Evolutionary conservation across 2,329 filamentous ascomycete species (phyloP).

Genomic region (Nothophoma quercina): DNA sequence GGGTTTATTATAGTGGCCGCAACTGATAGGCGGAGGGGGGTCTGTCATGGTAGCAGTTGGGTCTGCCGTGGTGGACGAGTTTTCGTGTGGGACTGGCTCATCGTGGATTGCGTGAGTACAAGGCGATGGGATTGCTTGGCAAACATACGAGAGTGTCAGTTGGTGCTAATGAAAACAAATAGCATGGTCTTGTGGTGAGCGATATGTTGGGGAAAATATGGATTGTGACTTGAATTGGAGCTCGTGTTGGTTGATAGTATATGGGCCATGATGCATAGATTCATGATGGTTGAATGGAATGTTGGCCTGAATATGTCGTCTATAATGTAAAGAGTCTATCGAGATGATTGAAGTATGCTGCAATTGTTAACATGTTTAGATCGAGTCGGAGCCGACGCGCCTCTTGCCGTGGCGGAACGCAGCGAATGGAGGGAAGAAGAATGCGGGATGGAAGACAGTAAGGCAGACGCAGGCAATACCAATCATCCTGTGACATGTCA

Average conservation of each 20-base stretch:
- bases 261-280: background rate
- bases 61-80: too few relatives aligned
- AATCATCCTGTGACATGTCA: conserved; percentile 33
- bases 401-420: conserved; percentile 26
- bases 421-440: conserved; percentile 39
- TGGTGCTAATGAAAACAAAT: too few relatives aligned
- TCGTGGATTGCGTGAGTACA: too few relatives aligned
- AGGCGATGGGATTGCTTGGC: too few relatives aligned
- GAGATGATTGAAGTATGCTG: background rate
- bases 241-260: background rate
- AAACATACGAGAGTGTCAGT: too few relatives aligned
- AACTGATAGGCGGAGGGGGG: too few relatives aligned
- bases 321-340: conserved; percentile 1
- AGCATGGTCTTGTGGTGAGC: too few relatives aligned
- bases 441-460: conserved; percentile 36
- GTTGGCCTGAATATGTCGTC: background rate
- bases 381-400: conserved; percentile 5
- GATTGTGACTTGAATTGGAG: too few relatives aligned
- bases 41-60: too few relatives aligned
- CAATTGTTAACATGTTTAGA: background rate
- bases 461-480: conserved; percentile 36
- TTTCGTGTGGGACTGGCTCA: too few relatives aligned
- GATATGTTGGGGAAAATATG: too few relatives aligned
- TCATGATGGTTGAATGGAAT: background rate
- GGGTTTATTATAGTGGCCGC: too few relatives aligned